These are phyloP conservation scores for Dendrothele bispora DNA, from an alignment of 768 basidiomycete genomes.

Conservation along the genomic window DNA sequence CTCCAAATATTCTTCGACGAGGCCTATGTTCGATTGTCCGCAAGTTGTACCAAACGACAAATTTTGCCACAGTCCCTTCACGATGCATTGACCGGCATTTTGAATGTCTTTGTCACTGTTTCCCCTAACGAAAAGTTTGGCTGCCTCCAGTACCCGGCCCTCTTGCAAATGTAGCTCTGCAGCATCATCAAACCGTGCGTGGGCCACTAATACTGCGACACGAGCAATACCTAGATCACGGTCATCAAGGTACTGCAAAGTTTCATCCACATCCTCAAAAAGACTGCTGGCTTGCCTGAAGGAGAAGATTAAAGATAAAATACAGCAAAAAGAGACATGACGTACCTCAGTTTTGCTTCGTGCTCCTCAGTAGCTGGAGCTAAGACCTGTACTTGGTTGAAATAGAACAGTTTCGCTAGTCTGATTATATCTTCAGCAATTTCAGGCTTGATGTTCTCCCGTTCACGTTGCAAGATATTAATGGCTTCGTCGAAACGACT, in stretches of 20 bases:
- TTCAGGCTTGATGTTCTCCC: conserved; percentile 24
- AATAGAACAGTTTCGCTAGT: conserved; percentile 46
- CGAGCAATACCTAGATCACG: conserved; percentile 49
- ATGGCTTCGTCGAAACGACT: conserved; percentile 55
- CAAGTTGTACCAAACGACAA: conserved; percentile 37
- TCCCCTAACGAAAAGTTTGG: conserved; percentile 39
- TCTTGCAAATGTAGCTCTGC: conserved; percentile 50
- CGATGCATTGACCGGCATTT: conserved; percentile 36
- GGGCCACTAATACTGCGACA: conserved; percentile 40
- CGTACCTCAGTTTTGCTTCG: conserved; percentile 26
- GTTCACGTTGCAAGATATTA: conserved; percentile 36
- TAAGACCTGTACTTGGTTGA: conserved; percentile 33
- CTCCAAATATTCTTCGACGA: not conserved
- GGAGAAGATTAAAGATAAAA: conserved; percentile 1
- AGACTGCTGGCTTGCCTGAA: conserved; percentile 45
- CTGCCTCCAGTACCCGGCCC: conserved; percentile 46
- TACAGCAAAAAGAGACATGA: not conserved
- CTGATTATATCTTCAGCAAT: conserved; percentile 37
- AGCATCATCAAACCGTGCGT: conserved; percentile 45
- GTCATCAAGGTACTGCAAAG: conserved; percentile 57
- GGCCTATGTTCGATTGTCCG: not conserved
- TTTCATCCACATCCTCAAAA: conserved; percentile 51
- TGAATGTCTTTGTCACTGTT: conserved; percentile 22
- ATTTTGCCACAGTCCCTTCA: conserved; percentile 45
- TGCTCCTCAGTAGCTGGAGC: too few species aligned